Evolutionary conservation across 73 alveolate genomes (phyloP).

Genomic region (Paramecium biaurelia): DNA sequence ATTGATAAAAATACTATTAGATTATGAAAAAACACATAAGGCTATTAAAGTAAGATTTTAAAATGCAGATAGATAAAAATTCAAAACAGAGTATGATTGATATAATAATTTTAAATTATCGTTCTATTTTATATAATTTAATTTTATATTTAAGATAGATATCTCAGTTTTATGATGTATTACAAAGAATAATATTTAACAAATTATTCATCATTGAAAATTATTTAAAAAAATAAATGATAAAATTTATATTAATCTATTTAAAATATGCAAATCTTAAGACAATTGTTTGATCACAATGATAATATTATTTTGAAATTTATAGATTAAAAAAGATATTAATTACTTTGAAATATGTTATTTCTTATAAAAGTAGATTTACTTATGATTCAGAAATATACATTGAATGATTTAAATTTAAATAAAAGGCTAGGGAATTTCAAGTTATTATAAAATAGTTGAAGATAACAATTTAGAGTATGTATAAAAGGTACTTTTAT

Average conservation of each 20-base stretch:
- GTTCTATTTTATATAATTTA: no score
- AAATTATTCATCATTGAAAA: no score
- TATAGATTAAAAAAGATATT: background rate
- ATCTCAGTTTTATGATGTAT: no score
- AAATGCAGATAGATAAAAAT: background rate
- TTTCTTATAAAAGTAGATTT: background rate
- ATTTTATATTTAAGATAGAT: no score
- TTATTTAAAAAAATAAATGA: background rate
- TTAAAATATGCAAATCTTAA: no score
- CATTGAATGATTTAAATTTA: background rate
- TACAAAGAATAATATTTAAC: no score
- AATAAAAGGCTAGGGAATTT: background rate
- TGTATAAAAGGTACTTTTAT: background rate
- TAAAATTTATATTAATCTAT: no score
- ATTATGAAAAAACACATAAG: background rate
- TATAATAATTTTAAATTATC: background rate
- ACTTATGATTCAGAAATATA: background rate
- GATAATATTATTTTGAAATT: background rate
- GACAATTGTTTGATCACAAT: background rate
- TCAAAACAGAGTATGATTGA: background rate
- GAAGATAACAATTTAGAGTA: no score
- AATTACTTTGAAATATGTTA: background rate
- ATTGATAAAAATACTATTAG: background rate
- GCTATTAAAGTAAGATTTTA: background rate
- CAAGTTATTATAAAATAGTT: no score